phyloP scores from a whole-genome alignment of 805 yeast species.

The Candida railenensis region DNA sequence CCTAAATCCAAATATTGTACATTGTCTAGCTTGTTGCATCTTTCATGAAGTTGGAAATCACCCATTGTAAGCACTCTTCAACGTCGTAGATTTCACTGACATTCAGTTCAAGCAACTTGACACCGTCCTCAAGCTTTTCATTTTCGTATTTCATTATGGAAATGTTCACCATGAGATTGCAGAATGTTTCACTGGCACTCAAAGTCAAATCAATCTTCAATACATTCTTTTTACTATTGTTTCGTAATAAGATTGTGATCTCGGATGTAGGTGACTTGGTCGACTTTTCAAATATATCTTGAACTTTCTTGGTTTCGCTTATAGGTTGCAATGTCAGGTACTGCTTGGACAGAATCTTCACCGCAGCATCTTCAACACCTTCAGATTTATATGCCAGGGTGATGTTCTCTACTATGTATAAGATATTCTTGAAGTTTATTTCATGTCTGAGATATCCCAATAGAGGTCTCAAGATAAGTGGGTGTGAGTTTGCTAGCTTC shows the following conservation, averaged over 20 bases:
- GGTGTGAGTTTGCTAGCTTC: slow-evolving; percentile 43
- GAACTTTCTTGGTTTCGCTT: slow-evolving; percentile 9
- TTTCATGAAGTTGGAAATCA: slow-evolving; percentile 35
- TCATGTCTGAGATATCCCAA: slow-evolving; percentile 61
- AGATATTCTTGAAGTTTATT: slow-evolving; percentile 28
- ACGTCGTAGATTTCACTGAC: slow-evolving; percentile 53
- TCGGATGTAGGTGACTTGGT: slow-evolving; percentile 36
- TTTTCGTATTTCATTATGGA: slow-evolving; percentile 33
- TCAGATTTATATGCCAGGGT: slow-evolving; percentile 10
- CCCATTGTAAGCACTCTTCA: slow-evolving; percentile 58
- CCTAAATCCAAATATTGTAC: too few species aligned
- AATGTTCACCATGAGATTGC: slow-evolving; percentile 36
- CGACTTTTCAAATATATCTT: slow-evolving; percentile 39
- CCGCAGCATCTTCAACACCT: slow-evolving; percentile 1
- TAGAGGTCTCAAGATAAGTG: slow-evolving; percentile 53
- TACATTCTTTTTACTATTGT: slow-evolving; percentile 12
- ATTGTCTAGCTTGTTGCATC: slow-evolving; percentile 2
- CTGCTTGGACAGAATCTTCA: not conserved
- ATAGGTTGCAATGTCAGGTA: slow-evolving; percentile 7
- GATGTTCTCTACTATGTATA: slow-evolving; percentile 26
- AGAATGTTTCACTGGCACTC: slow-evolving; percentile 41
- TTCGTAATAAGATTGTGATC: slow-evolving; percentile 20
- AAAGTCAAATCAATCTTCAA: slow-evolving; percentile 29
- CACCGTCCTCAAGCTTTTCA: slow-evolving; percentile 30
- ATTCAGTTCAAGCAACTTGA: slow-evolving; percentile 42